These are phyloP conservation scores for Alternaria solani DNA, from an alignment of 2,329 filamentous ascomycete genomes.

Conservation along the genomic window DNA sequence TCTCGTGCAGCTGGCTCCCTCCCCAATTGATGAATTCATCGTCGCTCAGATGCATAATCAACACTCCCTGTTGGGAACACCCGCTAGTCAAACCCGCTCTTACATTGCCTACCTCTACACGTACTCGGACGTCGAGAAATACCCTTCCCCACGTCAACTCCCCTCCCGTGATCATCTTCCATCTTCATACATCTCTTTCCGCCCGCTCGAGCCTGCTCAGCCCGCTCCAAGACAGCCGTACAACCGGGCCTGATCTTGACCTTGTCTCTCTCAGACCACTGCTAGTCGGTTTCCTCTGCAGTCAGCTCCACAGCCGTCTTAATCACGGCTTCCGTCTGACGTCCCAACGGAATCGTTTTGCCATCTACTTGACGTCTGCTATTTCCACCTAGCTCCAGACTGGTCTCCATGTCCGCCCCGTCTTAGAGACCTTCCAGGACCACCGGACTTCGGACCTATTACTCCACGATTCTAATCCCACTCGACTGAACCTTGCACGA, in stretches of 20 bases:
- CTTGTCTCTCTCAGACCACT: conserved; percentile 24
- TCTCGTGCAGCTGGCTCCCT: conserved; percentile 40
- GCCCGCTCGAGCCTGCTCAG: conserved; percentile 12
- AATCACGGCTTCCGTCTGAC: conserved; percentile 33
- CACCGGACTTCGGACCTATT: conserved; percentile 22
- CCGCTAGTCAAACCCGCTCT: conserved; percentile 31
- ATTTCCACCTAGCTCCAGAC: conserved; percentile 31
- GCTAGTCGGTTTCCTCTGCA: conserved; percentile 28
- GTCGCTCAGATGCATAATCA: conserved; percentile 46
- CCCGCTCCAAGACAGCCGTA: conserved; percentile 23
- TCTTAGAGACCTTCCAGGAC: conserved; percentile 19
- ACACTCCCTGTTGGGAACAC: conserved; percentile 40
- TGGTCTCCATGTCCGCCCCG: conserved; percentile 27
- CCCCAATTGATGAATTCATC: conserved; percentile 47
- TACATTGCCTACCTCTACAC: conserved; percentile 34
- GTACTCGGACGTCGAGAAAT: conserved; percentile 23
- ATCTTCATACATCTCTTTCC: conserved; percentile 19
- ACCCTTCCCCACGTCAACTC: conserved; percentile 20
- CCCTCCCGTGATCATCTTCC: conserved; percentile 17
- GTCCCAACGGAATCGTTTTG: conserved; percentile 29
- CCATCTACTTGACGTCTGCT: conserved; percentile 30
- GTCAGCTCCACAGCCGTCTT: conserved; percentile 40
- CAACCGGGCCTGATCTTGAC: conserved; percentile 23
- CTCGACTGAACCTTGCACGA: conserved; percentile 15
- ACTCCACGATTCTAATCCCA: conserved; percentile 23